Evolutionary conservation across 139 green algal genomes (phyloP), one percentile per base, ranked within the genome.

Genomic region (Picocystis salinarum): DNA sequence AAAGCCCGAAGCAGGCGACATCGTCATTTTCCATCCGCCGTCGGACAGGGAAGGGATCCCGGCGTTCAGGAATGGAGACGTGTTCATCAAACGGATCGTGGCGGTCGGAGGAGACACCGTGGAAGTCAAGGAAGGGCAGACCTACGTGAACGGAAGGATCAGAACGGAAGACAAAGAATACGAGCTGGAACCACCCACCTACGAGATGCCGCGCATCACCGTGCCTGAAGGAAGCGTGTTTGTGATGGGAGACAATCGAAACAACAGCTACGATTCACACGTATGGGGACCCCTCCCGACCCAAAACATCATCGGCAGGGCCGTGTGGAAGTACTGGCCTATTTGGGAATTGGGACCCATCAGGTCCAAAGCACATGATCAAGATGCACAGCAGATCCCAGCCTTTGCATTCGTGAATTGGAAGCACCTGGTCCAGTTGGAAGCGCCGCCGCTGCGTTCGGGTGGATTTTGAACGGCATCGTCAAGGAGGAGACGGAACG

Each of bases 211-310:
- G 70, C 86, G 39, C 61, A 57, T 59, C 33, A 18, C 29, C 19
- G 33, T 41, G 11, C 55, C 48, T 20, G 19, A 26, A 36, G 12
- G 28, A 17, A 34, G 23, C 67, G 69, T 93, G 10, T 96, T 96
- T 69, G 81, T 94, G 5, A 89, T 93, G 75, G 87, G 87, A 23
- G 87, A 97, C 71, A 97, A 97, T 69, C 71, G 87, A 41, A 97
- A 97, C 76, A 96, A 97, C 76, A 86, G 68, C 48, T 97, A 93
- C 52, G 87, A 97, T 60, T 84, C 70, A 1, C 87, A 97, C 65
- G 46, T 95, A 12, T 96, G 87, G 87, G 87, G 87, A 1, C 82
- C 87, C 0, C 62, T 97, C 39, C 82, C 84, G 0, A 45, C 52
- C 20, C 61, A 66, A 28, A 58, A 66, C 31, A 58, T 70, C 18